Evolutionary conservation across 139 green algal species (phyloP).

Genomic region (Yamagishiella unicocca): DNA sequence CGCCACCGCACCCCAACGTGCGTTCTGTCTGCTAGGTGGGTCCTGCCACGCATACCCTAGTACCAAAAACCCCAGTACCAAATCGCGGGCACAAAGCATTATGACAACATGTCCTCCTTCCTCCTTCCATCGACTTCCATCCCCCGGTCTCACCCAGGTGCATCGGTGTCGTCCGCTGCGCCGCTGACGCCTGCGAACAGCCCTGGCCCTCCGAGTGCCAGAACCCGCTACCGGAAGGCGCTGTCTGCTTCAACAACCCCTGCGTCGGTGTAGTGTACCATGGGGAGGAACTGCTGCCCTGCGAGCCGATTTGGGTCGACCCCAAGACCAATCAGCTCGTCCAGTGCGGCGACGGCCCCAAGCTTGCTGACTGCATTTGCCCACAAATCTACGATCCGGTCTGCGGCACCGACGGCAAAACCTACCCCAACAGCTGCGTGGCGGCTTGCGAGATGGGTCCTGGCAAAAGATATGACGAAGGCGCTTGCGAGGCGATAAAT

Average conservation of each 20-base stretch:
- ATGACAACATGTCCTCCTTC: no score
- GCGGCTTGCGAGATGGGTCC: neutral
- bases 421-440: neutral
- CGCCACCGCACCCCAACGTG: neutral
- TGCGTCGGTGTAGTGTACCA: neutral
- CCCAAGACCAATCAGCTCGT: neutral
- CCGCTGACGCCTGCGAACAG: conserved; percentile 10
- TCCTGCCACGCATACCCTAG: neutral
- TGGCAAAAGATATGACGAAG: neutral
- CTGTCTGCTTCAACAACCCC: conserved; percentile 23
- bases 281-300: neutral
- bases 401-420: neutral
- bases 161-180: conserved; percentile 12
- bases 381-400: conserved; percentile 49
- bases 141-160: neutral
- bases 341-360: neutral
- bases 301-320: conserved; percentile 16
- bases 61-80: neutral
- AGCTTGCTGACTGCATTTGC: conserved; percentile 39
- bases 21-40: neutral
- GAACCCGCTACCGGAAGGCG: neutral
- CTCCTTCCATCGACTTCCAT: neutral
- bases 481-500: neutral
- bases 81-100: no score
- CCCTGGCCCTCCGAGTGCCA: conserved; percentile 9